phyloP scores from a whole-genome alignment of 2,329 filamentous ascomycete genomes.

The Macroventuria anomochaeta region DNA sequence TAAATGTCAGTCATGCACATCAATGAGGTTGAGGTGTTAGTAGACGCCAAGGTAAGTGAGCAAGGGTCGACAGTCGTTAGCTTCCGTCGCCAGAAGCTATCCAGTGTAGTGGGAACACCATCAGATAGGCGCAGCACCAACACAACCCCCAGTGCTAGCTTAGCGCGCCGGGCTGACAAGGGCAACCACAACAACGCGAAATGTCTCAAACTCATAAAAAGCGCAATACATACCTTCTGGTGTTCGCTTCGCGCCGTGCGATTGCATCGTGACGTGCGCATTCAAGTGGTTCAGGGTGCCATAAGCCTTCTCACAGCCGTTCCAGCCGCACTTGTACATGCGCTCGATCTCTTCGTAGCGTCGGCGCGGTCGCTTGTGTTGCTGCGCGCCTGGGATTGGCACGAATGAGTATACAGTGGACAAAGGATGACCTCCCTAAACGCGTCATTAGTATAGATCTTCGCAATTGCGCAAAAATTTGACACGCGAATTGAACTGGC shows the following conservation, averaged over 20 bases:
- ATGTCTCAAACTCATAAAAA: conserved; percentile 7
- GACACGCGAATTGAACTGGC: not conserved
- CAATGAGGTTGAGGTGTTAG: conserved; percentile 3
- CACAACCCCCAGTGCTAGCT: conserved; percentile 22
- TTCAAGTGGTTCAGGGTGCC: conserved; percentile 97
- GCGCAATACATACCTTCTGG: conserved; percentile 84
- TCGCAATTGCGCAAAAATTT: not conserved
- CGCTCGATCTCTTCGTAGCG: conserved; percentile 98
- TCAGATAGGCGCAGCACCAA: conserved; percentile 49
- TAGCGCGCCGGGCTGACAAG: conserved; percentile 43
- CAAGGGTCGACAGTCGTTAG: conserved; percentile 47
- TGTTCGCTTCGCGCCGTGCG: conserved; percentile 90
- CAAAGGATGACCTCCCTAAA: conserved; percentile 59
- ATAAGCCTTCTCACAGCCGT: conserved; percentile 98
- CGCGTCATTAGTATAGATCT: conserved; percentile 18
- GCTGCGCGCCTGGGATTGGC: conserved; percentile 93
- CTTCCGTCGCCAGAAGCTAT: conserved; percentile 54
- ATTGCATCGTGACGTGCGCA: conserved; percentile 98
- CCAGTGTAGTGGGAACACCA: conserved; percentile 60
- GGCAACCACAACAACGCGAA: conserved; percentile 32
- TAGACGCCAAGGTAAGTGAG: conserved; percentile 44
- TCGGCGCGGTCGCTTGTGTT: conserved; percentile 92
- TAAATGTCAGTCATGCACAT: conserved; percentile 44
- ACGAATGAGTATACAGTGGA: conserved; percentile 97
- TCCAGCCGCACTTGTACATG: conserved; percentile 99